Percentiles rank a stretch among this genome's conserved stretches.
Evolutionary conservation across 805 yeast genomes (phyloP).

Genomic region (Metschnikowia reukaufii): DNA sequence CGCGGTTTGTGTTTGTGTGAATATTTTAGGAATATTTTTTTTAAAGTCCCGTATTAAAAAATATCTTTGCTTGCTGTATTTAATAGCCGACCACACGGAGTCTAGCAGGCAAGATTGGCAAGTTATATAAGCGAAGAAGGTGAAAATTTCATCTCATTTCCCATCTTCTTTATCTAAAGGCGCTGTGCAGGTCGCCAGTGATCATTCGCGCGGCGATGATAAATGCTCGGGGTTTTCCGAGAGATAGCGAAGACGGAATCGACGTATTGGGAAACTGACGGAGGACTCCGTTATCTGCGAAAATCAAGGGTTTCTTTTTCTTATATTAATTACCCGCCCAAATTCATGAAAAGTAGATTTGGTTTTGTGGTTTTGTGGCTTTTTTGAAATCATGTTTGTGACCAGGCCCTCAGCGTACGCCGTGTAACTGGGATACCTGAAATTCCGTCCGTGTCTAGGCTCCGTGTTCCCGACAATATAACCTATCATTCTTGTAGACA

Average conservation of each 20-base stretch:
- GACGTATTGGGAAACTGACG: no score
- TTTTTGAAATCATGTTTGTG: no score
- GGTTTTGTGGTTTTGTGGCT: not conserved
- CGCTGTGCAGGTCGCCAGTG: constrained; percentile 1
- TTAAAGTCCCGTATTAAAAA: no score
- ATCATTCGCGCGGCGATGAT: not conserved
- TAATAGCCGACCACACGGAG: not conserved
- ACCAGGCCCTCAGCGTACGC: not conserved
- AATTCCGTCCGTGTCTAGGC: not conserved
- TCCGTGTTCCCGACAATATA: not conserved
- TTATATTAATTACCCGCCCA: no score
- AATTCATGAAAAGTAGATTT: not conserved
- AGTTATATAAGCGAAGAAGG: constrained; percentile 6
- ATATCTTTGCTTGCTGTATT: not conserved
- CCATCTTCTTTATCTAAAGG: not conserved
- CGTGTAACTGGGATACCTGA: not conserved
- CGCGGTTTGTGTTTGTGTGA: no score
- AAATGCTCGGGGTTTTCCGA: constrained; percentile 1
- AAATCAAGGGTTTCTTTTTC: not conserved
- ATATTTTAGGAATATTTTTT: no score
- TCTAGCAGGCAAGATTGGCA: not conserved
- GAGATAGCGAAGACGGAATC: constrained; percentile 2
- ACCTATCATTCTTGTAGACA: not conserved
- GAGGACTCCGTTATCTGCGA: not conserved
- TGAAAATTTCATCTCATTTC: constrained; percentile 4